Conservation (phyloP, 192 early-diverging fungal species). For the Obelidium mucronatum region DNA sequence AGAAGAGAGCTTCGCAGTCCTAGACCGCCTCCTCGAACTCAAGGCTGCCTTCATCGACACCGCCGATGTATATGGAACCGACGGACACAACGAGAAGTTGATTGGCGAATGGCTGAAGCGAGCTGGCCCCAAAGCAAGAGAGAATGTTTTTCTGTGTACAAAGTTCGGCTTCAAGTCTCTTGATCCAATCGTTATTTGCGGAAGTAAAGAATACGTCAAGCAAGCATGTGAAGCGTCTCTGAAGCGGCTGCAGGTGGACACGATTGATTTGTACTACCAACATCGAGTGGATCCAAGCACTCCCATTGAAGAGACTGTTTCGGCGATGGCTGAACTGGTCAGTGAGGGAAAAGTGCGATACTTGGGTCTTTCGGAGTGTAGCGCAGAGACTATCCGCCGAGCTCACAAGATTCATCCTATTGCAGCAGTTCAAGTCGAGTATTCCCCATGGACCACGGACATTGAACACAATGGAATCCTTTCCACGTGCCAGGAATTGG, state of each 20-base stretch:
- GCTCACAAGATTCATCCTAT: slow-evolving; percentile 72
- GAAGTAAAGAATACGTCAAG: slow-evolving; percentile 57
- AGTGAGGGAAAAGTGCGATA: slow-evolving; percentile 69
- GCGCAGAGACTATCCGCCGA: slow-evolving; percentile 59
- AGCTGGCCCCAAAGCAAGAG: slow-evolving; percentile 9
- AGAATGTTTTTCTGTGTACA: slow-evolving; percentile 62
- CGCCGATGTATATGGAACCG: slow-evolving; percentile 24
- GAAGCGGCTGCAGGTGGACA: slow-evolving; percentile 56
- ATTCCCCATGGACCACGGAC: slow-evolving; percentile 58
- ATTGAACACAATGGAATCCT: slow-evolving; percentile 72
- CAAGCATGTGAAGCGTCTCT: slow-evolving; percentile 52
- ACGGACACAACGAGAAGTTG: slow-evolving; percentile 35
- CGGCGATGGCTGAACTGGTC: slow-evolving; percentile 68
- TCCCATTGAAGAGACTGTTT: slow-evolving; percentile 67
- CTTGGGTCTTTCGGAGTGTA: slow-evolving; percentile 65
- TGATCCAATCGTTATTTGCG: slow-evolving; percentile 34
- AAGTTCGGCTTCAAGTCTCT: slow-evolving; percentile 57
- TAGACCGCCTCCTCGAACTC: not conserved
- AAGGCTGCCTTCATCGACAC: slow-evolving; percentile 24
- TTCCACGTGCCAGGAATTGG: slow-evolving; percentile 72
- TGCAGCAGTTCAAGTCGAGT: slow-evolving; percentile 52
- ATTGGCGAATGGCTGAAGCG: slow-evolving; percentile 21
- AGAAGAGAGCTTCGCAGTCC: slow-evolving; percentile 8
- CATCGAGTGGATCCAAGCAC: slow-evolving; percentile 58
- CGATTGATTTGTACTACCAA: slow-evolving; percentile 71